Base-by-base conservation (phyloP, 805 yeast species). In the Phaffomyces thermotolerans region DNA sequence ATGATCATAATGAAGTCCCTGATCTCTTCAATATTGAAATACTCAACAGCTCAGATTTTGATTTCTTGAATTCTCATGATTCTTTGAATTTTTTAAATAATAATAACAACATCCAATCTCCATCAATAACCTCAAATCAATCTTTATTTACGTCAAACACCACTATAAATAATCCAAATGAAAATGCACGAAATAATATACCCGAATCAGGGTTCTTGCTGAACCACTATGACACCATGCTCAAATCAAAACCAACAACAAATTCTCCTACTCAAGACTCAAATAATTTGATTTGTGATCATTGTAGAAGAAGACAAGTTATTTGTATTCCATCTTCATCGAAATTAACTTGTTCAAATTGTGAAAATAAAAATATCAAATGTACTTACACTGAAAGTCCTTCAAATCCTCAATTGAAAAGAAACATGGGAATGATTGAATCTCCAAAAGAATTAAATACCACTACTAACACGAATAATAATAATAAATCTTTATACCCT, bases 271-370 rank as follows among this genome's bases (percentile, higher is more conserved):
- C 22, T 20, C 32, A 36, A 4, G 10, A 32, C 15, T 8, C 14
- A 17, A 10, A 10, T 7, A 10, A 10, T 7, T 34, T 24, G 12
- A n/a, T 29, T 6, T 89, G 96, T 58, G 95, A 86, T 57, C 87
- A 81, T 52, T 90, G 97, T 62, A 71, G 95, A 35, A 68, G 89
- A 45, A 71, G 90, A 39, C 86, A 85, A 57, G 82, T 84, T 20
- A 78, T 84, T 51, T 90, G 97, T 67, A 81, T 27, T 27, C 29
- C 85, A 23, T 68, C 80, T 52, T 69, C 75, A 2, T 82, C 86
- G 2, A 79, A 77, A 46, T 63, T 80, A 39, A 67, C 72, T 42
- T 76, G 74, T 52, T 78, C 77, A 34, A 82, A 81, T 56, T 89
- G 95, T 66, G 93, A 83, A 56, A 67, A 80, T 30, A 84, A 79